Conservation (phyloP, 352 stramenopile species). For the Peronospora tabacina region DNA sequence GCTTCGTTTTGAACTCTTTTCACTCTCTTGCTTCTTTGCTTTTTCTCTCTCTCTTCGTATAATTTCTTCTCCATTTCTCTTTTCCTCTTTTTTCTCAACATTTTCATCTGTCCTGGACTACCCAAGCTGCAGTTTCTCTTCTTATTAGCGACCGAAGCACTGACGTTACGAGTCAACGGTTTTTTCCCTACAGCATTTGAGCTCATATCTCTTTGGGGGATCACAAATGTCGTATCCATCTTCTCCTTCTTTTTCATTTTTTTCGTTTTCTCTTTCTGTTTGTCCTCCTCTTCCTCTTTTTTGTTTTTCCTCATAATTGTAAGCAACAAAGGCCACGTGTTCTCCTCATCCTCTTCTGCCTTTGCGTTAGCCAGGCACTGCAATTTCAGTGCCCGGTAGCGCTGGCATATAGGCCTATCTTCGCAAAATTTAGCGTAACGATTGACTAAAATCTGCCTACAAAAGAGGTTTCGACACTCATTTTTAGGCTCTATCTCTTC, state of each 20-base stretch:
- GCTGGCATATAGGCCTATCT: slow-evolving; percentile 42
- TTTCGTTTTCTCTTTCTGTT: slow-evolving; percentile 9
- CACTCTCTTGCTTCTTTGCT: slow-evolving; percentile 16
- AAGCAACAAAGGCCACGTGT: slow-evolving; percentile 8
- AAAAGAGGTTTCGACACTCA: slow-evolving; percentile 50
- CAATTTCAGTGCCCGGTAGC: slow-evolving; percentile 43
- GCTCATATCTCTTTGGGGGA: slow-evolving; percentile 23
- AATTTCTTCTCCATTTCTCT: background rate
- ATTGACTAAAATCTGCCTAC: slow-evolving; percentile 33
- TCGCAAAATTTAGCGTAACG: slow-evolving; percentile 40
- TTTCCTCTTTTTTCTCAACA: slow-evolving; percentile 7
- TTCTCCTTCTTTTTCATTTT: slow-evolving; percentile 6
- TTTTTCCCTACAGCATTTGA: slow-evolving; percentile 3
- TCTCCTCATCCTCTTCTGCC: slow-evolving; percentile 14
- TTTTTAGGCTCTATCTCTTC: slow-evolving; percentile 5
- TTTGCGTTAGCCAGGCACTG: slow-evolving; percentile 35
- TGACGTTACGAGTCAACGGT: slow-evolving; percentile 1
- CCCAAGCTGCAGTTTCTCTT: background rate
- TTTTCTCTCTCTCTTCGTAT: slow-evolving; percentile 11
- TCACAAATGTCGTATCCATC: slow-evolving; percentile 22
- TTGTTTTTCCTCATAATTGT: slow-evolving; percentile 9
- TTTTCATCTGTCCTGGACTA: slow-evolving; percentile 11
- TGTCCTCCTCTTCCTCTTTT: slow-evolving; percentile 6
- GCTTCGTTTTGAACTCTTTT: slow-evolving; percentile 4
- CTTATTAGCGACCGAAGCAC: background rate